Conservation (phyloP, 2,329 filamentous ascomycete species). For the Fulvia fulva region DNA sequence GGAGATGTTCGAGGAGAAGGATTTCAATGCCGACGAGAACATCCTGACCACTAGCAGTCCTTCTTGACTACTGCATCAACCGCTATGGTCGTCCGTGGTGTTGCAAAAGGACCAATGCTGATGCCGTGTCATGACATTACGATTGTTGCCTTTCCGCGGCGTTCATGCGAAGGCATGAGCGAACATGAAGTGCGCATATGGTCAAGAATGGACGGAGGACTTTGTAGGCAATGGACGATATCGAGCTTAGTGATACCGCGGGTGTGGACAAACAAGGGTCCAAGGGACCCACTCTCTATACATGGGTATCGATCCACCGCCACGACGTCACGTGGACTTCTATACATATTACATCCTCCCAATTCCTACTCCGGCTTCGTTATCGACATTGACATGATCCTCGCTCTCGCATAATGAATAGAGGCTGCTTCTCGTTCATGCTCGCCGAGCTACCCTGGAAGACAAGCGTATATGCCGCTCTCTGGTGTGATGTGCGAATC, state of each 20-base stretch:
- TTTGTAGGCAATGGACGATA: too few relatives aligned
- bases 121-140: not conserved
- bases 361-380: not conserved
- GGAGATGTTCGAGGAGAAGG: constrained; percentile 88
- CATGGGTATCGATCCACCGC: not conserved
- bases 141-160: not conserved
- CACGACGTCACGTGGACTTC: not conserved
- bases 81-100: not conserved
- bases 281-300: not conserved
- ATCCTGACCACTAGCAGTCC: constrained; percentile 50
- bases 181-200: too few relatives aligned
- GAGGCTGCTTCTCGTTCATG: not conserved
- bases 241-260: too few relatives aligned
- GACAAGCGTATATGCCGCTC: too few relatives aligned
- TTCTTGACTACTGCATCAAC: not conserved
- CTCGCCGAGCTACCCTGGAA: too few relatives aligned
- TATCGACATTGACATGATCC: too few relatives aligned
- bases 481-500: too few relatives aligned
- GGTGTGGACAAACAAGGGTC: not conserved
- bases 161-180: not conserved
- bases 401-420: not conserved
- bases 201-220: too few relatives aligned
- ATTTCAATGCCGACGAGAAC: constrained; percentile 92
- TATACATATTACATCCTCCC: not conserved
- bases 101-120: not conserved